Conservation (phyloP, 108 stramenopile genomes). For the Cyclostephanos invisitatus region DNA sequence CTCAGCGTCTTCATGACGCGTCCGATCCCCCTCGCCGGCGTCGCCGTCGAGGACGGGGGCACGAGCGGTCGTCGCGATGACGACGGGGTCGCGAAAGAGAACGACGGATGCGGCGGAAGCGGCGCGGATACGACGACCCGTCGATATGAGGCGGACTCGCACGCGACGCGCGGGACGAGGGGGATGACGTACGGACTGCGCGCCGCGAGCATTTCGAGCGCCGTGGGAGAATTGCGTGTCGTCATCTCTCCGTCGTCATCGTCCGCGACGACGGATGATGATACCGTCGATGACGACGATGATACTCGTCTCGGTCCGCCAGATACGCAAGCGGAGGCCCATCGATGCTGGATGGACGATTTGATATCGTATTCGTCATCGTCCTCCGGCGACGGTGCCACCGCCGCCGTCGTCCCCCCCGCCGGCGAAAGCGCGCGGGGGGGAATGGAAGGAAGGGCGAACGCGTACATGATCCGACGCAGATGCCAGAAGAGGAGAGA, state of each 20-base stretch:
- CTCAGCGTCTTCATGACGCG: constrained; percentile 32
- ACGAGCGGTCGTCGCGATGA: background rate
- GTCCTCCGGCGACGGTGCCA: background rate
- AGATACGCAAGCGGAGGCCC: constrained; percentile 22
- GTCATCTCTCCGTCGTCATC: constrained; percentile 14
- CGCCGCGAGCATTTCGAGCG: constrained; percentile 77
- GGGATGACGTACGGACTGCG: constrained; percentile 77
- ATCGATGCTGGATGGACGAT: constrained; percentile 62
- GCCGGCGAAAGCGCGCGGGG: constrained; percentile 33
- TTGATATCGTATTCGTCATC: constrained; percentile 22
- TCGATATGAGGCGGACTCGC: constrained; percentile 78
- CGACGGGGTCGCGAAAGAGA: too few relatives aligned
- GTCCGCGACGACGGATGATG: background rate
- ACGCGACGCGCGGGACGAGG: constrained; percentile 63
- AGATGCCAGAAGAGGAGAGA: constrained; percentile 36
- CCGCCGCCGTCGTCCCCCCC: constrained; percentile 1
- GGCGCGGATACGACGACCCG: constrained; percentile 3
- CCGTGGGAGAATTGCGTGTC: constrained; percentile 73
- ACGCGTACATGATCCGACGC: constrained; percentile 47
- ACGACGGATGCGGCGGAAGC: background rate
- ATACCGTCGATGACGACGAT: background rate
- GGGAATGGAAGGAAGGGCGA: constrained; percentile 33
- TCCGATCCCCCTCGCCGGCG: constrained; percentile 11
- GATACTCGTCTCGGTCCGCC: constrained; percentile 10
- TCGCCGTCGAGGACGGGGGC: constrained; percentile 34